Base-by-base conservation (phyloP, 495 filamentous ascomycete genomes). In the Aspergillus conjunctus region DNA sequence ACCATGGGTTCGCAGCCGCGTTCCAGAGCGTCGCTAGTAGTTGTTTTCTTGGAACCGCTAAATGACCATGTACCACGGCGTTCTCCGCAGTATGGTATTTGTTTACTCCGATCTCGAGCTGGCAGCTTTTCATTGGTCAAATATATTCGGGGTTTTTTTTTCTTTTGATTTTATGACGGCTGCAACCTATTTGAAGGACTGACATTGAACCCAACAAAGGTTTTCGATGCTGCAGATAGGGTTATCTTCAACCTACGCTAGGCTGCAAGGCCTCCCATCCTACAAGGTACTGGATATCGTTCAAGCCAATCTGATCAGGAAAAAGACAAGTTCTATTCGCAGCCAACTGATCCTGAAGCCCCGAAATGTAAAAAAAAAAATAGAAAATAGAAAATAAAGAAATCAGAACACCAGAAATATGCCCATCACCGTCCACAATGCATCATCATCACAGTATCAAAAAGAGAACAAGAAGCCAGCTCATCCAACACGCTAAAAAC, bases 391-490 rank as follows among this genome's bases (percentile, higher is more conserved):
- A 50, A 37, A 7, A 22, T 33, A 55, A 44, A 20, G 39, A 43
- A 54, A 54, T 20, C 8, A 33, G 21, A 37, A 56, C 20, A 7
- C 39, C 26, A 48, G 48, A 5, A 46, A 39, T 21, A 49, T 31
- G 55, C 55, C 30, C 26, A 41, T 26, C 22, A 56, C 54, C 55
- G 50, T 50, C 11, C 45, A 21, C 18, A 37, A 57, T 57, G 45
- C 31, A 39, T 45, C 30, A 39, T 45, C 30, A 21, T 57, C 43
- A 15, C 45, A 46, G 17, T 10, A 21, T 46, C 17, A 46, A 26
- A 32, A 51, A 51, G 21, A 51, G 14, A 51, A 44, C 20, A 30
- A 39, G 18, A 34, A 57, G 32, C 55, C 55, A 22, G 44, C 44
- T 34, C 26, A 18, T 5, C 12, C 32, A 43, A 3, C 34, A 43